These are phyloP conservation scores for Gossypium mustelinum DNA, from an alignment of 345 rosid species.

Conservation along the genomic window DNA sequence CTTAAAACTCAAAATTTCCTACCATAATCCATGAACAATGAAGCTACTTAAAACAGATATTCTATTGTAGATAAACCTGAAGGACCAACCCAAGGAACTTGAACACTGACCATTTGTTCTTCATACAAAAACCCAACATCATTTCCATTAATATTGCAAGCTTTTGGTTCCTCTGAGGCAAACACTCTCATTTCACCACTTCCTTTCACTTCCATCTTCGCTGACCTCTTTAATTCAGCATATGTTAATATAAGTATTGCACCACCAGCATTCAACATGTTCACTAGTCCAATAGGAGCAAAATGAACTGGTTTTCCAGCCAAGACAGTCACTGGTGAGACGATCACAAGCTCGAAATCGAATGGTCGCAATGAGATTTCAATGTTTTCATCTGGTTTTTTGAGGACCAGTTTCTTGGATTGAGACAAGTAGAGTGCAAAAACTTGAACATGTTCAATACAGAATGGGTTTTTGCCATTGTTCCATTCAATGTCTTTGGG, in stretches of 20 bases:
- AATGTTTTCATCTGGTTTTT: slow-evolving; percentile 39
- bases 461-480: slow-evolving; percentile 64
- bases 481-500: slow-evolving; percentile 71
- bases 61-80: slow-evolving; percentile 41
- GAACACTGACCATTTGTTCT: slow-evolving; percentile 41
- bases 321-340: slow-evolving; percentile 53
- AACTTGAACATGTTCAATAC: slow-evolving; percentile 45
- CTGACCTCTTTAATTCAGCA: slow-evolving; percentile 23
- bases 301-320: slow-evolving; percentile 44
- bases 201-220: slow-evolving; percentile 54
- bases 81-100: slow-evolving; percentile 62
- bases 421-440: slow-evolving; percentile 56
- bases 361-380: slow-evolving; percentile 69
- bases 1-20: slow-evolving; percentile 31
- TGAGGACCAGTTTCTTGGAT: slow-evolving; percentile 59
- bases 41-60: slow-evolving; percentile 39
- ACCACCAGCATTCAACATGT: slow-evolving; percentile 63
- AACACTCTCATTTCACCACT: slow-evolving; percentile 62
- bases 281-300: slow-evolving; percentile 76
- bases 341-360: slow-evolving; percentile 71
- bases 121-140: slow-evolving; percentile 53
- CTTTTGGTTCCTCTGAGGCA: slow-evolving; percentile 58
- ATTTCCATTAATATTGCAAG: slow-evolving; percentile 57
- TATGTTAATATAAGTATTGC: slow-evolving; percentile 53
- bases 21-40: too few relatives aligned